Base-by-base conservation (phyloP, 1,139 yeast genomes). In the Cylindricascospora bacillispora region DNA sequence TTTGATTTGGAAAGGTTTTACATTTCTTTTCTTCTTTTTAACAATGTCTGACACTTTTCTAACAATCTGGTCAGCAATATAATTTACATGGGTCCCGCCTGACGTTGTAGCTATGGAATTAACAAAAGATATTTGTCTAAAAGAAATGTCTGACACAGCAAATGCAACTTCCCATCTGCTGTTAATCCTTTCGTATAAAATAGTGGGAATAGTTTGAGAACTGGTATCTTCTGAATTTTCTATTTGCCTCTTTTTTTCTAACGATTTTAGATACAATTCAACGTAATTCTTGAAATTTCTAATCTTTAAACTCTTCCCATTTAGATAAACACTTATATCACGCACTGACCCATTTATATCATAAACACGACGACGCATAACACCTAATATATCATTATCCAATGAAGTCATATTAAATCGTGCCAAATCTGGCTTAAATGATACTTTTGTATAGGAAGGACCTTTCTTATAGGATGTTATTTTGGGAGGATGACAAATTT, bases 51-150 rank as follows among this genome's bases (percentile, higher is more conserved):
- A 60, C 22, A 83, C 78, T 51, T 81, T 83, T 35, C 66, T 70
- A 16, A 82, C 78, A 34, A 92, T 70, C 57, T 86, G 85, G 54
- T 89, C 95, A 4, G 92, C 65, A 26, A 86, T 69, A 51, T 78
- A 75, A 44, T 78, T 83, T 24, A 86, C 93, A 54, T 92, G 99
- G 0, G 98, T 81, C 43, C 99, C 99, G 37, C 98, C 99, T 1
- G 86, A 63, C 0, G 98, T 89, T 0, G 99, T 92, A 0, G 98
- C 98, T 50, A 92, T 92, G 3, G 95, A 85, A 52, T 92, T 92
- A 15, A 89, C 98, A 60, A 92, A 92, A 29, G 97, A 85, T 25
- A 92, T 93, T 54, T 92, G 98, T 43, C 83, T 82, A 57, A 92
- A 92, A 3, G 68, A 61, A 4, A 92, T 92, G 47, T 86, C 95